Evolutionary conservation across 805 yeast genomes (phyloP).

Genomic region (Hanseniaspora occidentalis): DNA sequence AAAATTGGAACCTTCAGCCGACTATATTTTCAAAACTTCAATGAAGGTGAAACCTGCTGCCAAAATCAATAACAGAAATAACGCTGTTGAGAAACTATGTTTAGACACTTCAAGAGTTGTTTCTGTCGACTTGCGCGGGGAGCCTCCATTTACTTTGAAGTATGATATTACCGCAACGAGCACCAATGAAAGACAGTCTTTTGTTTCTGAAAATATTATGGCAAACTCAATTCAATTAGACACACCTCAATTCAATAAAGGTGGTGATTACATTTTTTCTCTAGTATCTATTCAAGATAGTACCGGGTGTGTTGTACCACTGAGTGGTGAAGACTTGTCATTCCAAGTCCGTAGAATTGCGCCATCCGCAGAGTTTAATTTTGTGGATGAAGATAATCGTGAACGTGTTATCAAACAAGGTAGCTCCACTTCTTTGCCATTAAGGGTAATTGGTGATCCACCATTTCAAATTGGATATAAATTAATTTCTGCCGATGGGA

Average conservation of each 20-base stretch:
- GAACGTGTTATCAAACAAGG: constrained; percentile 47
- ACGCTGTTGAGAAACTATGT: constrained; percentile 27
- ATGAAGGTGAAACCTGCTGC: constrained; percentile 53
- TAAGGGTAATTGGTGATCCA: constrained; percentile 43
- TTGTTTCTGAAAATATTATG: constrained; percentile 29
- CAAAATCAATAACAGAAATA: constrained; percentile 6
- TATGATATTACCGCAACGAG: constrained; percentile 54
- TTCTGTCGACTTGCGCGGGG: constrained; percentile 59
- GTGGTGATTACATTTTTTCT: constrained; percentile 62
- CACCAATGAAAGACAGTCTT: constrained; percentile 36
- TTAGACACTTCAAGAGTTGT: constrained; percentile 34
- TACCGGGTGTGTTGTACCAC: constrained; percentile 65
- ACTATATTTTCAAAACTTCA: constrained; percentile 50
- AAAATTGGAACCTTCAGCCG: constrained; percentile 22
- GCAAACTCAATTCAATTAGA: constrained; percentile 29
- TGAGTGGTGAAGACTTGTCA: constrained; percentile 48
- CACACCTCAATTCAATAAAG: constrained; percentile 44
- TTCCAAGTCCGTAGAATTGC: constrained; percentile 59
- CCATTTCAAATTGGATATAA: constrained; percentile 34
- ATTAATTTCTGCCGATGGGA: constrained; percentile 5
- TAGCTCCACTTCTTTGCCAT: constrained; percentile 42
- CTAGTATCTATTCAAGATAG: constrained; percentile 58
- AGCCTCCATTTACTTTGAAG: constrained; percentile 59
- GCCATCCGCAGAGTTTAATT: constrained; percentile 43
- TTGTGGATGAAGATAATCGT: constrained; percentile 24